These are phyloP conservation scores for Kluyveromyces sp. DNA, from an alignment of 1,139 yeast genomes.

Conservation along the genomic window DNA sequence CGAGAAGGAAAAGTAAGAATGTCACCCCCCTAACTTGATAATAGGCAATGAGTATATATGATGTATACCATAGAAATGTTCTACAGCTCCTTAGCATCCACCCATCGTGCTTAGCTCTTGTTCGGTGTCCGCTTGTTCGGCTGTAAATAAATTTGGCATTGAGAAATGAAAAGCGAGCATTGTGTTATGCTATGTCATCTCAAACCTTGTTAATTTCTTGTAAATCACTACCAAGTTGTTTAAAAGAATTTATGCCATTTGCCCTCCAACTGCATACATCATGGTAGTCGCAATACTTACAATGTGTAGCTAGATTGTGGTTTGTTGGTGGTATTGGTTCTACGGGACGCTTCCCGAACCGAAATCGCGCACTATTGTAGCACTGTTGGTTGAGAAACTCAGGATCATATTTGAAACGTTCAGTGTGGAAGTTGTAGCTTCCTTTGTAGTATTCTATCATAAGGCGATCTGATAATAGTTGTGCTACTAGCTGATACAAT, in stretches of 20 bases:
- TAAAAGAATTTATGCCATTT: conserved; percentile 13
- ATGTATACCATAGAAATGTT: too few species aligned
- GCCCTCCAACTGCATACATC: conserved; percentile 30
- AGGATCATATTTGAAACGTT: conserved; percentile 34
- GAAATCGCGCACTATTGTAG: conserved; percentile 36
- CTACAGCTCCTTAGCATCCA: too few species aligned
- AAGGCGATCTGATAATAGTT: conserved; percentile 33
- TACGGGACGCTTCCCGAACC: conserved; percentile 50
- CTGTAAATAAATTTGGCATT: background rate
- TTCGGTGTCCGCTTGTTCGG: too few species aligned
- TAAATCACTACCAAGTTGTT: conserved; percentile 17
- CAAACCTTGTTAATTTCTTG: conserved; percentile 1
- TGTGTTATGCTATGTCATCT: background rate
- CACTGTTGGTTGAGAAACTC: conserved; percentile 28
- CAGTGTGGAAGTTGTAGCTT: conserved; percentile 34
- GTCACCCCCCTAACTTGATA: too few species aligned
- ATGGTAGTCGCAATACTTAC: conserved; percentile 49
- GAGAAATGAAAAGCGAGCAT: too few species aligned
- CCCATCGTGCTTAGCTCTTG: too few species aligned
- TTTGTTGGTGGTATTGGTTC: conserved; percentile 31
- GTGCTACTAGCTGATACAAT: conserved; percentile 34
- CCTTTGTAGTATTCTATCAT: conserved; percentile 48
- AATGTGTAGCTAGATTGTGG: conserved; percentile 31
- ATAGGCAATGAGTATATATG: too few species aligned
- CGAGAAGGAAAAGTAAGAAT: too few species aligned